These are phyloP conservation scores for Gaillardinia entomophila DNA, from an alignment of 805 yeast genomes.

Conservation along the genomic window DNA sequence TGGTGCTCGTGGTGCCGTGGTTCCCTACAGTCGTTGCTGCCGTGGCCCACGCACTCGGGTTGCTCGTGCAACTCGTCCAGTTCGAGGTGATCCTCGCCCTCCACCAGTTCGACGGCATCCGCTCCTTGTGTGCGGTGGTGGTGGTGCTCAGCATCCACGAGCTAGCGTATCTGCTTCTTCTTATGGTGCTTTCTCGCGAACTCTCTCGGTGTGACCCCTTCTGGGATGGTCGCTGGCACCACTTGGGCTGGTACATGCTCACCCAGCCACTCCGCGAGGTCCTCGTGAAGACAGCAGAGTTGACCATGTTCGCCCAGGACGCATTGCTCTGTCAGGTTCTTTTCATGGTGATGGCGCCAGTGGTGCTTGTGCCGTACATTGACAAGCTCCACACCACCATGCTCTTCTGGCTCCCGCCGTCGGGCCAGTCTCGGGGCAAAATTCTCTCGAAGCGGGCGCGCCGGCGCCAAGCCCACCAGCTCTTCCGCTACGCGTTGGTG, in stretches of 20 bases:
- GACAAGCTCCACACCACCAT: conserved; percentile 46
- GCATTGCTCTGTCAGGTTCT: conserved; percentile 40
- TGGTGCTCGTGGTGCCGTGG: too few relatives aligned
- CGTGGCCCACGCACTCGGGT: conserved; percentile 30
- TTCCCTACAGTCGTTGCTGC: conserved; percentile 37
- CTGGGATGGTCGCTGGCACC: conserved; percentile 52
- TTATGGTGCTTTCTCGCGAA: conserved; percentile 34
- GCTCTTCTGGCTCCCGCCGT: conserved; percentile 45
- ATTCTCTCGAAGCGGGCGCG: conserved; percentile 36
- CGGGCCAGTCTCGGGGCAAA: conserved; percentile 27
- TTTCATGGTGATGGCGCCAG: conserved; percentile 33
- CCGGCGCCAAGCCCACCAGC: conserved; percentile 17
- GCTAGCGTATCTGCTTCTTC: conserved; percentile 24
- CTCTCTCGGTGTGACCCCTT: conserved; percentile 40
- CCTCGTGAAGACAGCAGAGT: conserved; percentile 39
- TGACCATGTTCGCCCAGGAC: conserved; percentile 43
- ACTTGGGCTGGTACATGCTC: conserved; percentile 26
- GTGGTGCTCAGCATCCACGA: conserved; percentile 33
- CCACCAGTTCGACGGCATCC: conserved; percentile 37
- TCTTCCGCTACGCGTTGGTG: conserved; percentile 40
- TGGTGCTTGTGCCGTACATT: conserved; percentile 39
- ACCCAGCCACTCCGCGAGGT: conserved; percentile 45
- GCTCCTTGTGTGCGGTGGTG: conserved; percentile 34
- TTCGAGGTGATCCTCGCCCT: conserved; percentile 33
- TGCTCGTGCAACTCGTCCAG: conserved; percentile 25